Conservation (phyloP, 306 rosid species). For the Pueraria montana region DNA sequence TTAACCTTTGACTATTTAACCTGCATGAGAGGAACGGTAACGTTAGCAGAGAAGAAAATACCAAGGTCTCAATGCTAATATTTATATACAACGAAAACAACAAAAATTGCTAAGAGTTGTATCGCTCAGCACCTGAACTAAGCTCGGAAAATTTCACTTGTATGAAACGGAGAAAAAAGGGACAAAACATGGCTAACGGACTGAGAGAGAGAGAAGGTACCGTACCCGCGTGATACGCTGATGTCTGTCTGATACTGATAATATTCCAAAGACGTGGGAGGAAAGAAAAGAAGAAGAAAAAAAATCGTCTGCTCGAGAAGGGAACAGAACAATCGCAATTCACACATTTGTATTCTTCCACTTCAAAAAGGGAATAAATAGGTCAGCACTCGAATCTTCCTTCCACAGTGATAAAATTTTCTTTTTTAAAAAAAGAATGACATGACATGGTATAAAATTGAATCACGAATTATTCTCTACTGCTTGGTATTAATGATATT, state of each 20-base stretch:
- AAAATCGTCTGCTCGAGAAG: constrained; percentile 5
- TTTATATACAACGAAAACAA: not conserved
- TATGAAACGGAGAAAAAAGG: not conserved
- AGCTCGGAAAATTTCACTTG: too few species aligned
- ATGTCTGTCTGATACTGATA: constrained; percentile 20
- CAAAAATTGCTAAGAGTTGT: constrained; percentile 1
- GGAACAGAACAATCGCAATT: constrained; percentile 13
- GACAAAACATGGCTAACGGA: not conserved
- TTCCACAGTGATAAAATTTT: not conserved
- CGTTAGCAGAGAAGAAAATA: not conserved
- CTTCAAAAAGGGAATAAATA: not conserved
- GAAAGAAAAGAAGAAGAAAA: not conserved
- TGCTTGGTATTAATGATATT: not conserved
- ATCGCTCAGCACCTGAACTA: constrained; percentile 3
- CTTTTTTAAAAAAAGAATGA: not conserved
- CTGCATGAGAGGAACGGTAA: constrained; percentile 32
- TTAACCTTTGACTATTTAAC: constrained; percentile 13
- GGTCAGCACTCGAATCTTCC: constrained; percentile 23
- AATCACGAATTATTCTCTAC: not conserved
- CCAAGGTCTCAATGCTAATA: constrained; percentile 2
- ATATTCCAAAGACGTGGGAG: constrained; percentile 17
- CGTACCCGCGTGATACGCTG: not conserved
- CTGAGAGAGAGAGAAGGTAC: not conserved
- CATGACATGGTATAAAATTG: not conserved
- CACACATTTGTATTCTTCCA: not conserved